Conservation (phyloP, 2,329 filamentous ascomycete species). For the Curvularia spicifera region DNA sequence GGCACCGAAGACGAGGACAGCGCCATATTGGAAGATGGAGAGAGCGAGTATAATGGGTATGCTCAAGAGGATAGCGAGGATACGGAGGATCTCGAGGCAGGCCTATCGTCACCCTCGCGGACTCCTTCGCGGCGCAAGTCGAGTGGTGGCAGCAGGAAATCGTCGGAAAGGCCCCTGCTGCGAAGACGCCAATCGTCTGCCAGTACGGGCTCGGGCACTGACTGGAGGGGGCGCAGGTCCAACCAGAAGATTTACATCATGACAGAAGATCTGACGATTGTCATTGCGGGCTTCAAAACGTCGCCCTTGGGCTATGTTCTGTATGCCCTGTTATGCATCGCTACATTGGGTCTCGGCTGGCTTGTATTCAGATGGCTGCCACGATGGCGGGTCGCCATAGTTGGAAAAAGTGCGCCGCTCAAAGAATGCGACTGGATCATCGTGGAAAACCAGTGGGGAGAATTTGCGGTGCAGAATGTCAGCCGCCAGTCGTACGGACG, state of each 20-base stretch:
- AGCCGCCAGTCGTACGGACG: conserved; percentile 64
- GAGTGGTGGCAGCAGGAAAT: conserved; percentile 67
- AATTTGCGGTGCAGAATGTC: conserved; percentile 80
- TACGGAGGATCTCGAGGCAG: conserved; percentile 59
- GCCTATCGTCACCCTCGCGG: conserved; percentile 32
- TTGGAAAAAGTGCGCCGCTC: conserved; percentile 73
- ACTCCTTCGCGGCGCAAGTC: conserved; percentile 62
- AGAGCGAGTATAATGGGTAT: conserved; percentile 43
- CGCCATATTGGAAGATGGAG: conserved; percentile 42
- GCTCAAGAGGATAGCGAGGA: conserved; percentile 54
- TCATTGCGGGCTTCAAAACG: conserved; percentile 88
- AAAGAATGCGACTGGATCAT: conserved; percentile 87
- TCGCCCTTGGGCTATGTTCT: conserved; percentile 70
- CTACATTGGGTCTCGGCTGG: conserved; percentile 79
- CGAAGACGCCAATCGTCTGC: conserved; percentile 73
- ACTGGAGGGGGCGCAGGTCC: conserved; percentile 64
- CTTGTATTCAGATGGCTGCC: conserved; percentile 90
- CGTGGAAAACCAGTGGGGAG: conserved; percentile 96
- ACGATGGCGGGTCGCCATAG: conserved; percentile 78
- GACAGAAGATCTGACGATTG: conserved; percentile 93
- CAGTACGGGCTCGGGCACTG: conserved; percentile 69
- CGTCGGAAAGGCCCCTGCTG: conserved; percentile 67
- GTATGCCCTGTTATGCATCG: conserved; percentile 73
- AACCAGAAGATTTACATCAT: conserved; percentile 93
- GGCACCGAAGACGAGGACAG: conserved; percentile 43